Evolutionary conservation across 2,329 filamentous ascomycete species (phyloP).

Genomic region (Neocucurbitaria cava): DNA sequence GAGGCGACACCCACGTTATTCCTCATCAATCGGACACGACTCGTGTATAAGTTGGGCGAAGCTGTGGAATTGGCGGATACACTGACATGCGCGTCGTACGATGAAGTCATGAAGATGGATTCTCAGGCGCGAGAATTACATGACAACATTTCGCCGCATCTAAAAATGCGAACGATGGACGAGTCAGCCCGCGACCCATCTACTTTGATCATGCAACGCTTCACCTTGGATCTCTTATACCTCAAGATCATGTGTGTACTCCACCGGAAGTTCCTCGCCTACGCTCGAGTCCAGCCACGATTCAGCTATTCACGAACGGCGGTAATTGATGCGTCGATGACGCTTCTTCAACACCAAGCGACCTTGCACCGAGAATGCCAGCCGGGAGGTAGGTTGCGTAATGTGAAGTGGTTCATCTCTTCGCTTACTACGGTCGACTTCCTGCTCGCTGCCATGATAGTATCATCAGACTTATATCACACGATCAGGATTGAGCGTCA

Average conservation of each 20-base stretch:
- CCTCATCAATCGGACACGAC: conserved; percentile 75
- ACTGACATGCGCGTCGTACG: conserved; percentile 67
- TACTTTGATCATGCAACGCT: conserved; percentile 77
- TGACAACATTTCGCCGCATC: conserved; percentile 77
- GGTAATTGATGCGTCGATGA: conserved; percentile 86
- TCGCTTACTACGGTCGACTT: conserved; percentile 86
- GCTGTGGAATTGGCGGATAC: conserved; percentile 73
- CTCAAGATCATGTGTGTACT: conserved; percentile 89
- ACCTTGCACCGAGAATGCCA: conserved; percentile 78
- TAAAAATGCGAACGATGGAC: conserved; percentile 77
- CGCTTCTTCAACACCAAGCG: conserved; percentile 77
- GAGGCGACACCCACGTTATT: conserved; percentile 81
- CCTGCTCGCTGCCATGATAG: conserved; percentile 81
- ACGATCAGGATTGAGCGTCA: conserved; percentile 57
- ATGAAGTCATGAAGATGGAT: conserved; percentile 68
- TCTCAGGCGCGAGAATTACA: conserved; percentile 63
- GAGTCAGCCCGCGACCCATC: conserved; percentile 74
- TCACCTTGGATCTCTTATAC: conserved; percentile 83
- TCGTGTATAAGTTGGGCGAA: conserved; percentile 73
- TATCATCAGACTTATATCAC: conserved; percentile 82
- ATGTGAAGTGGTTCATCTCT: conserved; percentile 79
- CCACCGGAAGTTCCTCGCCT: conserved; percentile 84
- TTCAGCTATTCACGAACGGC: conserved; percentile 84
- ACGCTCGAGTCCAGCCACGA: conserved; percentile 74
- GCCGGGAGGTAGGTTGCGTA: conserved; percentile 72